These are phyloP conservation scores for Testicularia cyperi DNA, from an alignment of 1,284 basidiomycete genomes.

Conservation along the genomic window DNA sequence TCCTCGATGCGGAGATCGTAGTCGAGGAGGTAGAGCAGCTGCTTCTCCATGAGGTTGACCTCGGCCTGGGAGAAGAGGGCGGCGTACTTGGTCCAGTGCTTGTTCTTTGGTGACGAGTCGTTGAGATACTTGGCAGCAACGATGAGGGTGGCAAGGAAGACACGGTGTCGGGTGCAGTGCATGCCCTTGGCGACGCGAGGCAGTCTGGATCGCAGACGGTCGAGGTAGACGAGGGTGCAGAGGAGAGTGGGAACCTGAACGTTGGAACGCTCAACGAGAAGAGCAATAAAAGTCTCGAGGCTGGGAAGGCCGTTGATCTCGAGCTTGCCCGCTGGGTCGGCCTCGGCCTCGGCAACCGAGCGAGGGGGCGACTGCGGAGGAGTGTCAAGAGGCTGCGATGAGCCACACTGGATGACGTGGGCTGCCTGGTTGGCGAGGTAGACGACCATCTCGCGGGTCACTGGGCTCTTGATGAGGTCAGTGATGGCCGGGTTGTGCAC, in stretches of 20 bases:
- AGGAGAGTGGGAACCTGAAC: constrained; percentile 90
- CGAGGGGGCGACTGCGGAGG: constrained; percentile 52
- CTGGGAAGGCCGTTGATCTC: constrained; percentile 66
- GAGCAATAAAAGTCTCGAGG: constrained; percentile 83
- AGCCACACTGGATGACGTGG: constrained; percentile 57
- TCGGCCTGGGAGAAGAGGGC: constrained; percentile 68
- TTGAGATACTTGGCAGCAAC: constrained; percentile 97
- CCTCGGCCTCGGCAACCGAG: constrained; percentile 44
- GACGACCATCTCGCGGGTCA: constrained; percentile 58
- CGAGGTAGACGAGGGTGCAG: constrained; percentile 88
- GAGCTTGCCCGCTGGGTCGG: constrained; percentile 61
- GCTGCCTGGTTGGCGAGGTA: constrained; percentile 58
- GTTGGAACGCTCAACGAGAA: constrained; percentile 80
- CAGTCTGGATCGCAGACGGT: constrained; percentile 77
- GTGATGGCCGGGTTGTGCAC: constrained; percentile 57
- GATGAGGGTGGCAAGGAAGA: constrained; percentile 93
- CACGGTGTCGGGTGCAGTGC: constrained; percentile 87
- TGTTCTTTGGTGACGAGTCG: constrained; percentile 83
- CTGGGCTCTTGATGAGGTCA: constrained; percentile 57
- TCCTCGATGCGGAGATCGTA: constrained; percentile 60
- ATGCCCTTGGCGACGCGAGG: constrained; percentile 84
- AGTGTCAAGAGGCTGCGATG: constrained; percentile 39
- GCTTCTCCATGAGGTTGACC: constrained; percentile 94
- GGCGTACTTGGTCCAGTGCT: constrained; percentile 73
- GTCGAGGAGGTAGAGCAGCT: constrained; percentile 63